Conservation (phyloP, 176 grass and related monocot species). For the Musa acuminata region DNA sequence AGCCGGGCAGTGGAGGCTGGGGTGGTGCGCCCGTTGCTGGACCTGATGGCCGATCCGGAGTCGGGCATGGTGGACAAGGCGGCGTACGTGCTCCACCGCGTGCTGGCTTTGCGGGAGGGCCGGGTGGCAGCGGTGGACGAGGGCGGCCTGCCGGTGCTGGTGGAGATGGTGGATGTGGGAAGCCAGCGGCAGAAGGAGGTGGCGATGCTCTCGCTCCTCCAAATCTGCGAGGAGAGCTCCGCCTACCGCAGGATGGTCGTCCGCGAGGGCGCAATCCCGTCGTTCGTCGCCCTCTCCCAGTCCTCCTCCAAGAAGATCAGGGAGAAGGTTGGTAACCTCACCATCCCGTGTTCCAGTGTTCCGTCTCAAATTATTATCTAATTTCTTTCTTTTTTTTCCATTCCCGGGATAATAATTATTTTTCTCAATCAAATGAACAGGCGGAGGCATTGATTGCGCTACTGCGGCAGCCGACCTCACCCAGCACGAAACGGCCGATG, state of each 20-base stretch:
- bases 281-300: conserved; percentile 9
- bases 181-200: background rate
- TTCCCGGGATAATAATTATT: background rate
- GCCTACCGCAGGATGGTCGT: background rate
- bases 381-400: no score
- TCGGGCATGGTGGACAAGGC: conserved; percentile 6
- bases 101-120: background rate
- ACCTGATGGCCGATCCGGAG: conserved; percentile 7
- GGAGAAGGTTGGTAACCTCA: background rate
- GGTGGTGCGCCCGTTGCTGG: background rate
- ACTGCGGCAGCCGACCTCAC: background rate
- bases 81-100: conserved; percentile 2
- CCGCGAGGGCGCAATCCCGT: background rate
- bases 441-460: background rate
- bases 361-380: no score
- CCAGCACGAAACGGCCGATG: background rate
- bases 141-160: background rate
- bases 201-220: background rate
- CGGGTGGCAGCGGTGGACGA: background rate
- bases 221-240: conserved; percentile 5
- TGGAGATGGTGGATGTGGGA: conserved; percentile 6
- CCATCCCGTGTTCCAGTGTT: background rate
- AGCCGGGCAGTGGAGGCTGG: background rate
- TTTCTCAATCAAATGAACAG: background rate
- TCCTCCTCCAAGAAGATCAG: background rate